A percentile compares a stretch with the other conserved stretches of the same genome.
Evolutionary conservation across 495 filamentous ascomycete genomes (phyloP).

Genomic region (Penicillium silybi): DNA sequence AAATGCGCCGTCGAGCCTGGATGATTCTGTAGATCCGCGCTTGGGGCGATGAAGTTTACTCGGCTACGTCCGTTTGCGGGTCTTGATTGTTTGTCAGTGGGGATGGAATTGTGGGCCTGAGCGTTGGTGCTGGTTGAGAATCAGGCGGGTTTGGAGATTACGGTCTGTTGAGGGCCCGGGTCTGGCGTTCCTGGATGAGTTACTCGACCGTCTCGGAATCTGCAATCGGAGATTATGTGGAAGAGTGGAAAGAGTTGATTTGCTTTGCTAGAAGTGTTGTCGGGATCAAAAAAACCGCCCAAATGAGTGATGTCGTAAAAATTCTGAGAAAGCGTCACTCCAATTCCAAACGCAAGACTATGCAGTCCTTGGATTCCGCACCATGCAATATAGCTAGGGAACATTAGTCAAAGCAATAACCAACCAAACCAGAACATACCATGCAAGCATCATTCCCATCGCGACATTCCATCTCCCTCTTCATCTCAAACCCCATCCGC

Average conservation of each 20-base stretch:
- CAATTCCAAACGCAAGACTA: background rate
- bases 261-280: background rate
- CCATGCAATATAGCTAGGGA: slow-evolving; percentile 33
- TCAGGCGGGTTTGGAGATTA: slow-evolving; percentile 10
- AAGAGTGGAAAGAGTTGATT: background rate
- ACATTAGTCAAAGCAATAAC: background rate
- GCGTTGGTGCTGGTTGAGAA: slow-evolving; percentile 18
- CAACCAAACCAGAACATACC: slow-evolving; percentile 18
- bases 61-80: slow-evolving; percentile 12
- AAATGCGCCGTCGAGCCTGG: slow-evolving; percentile 3
- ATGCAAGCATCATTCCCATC: slow-evolving; percentile 47
- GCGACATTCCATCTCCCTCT: slow-evolving; percentile 56
- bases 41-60: slow-evolving; percentile 3
- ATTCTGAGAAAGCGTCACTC: background rate
- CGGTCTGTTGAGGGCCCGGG: slow-evolving; percentile 3
- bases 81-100: background rate
- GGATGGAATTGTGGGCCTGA: slow-evolving; percentile 8
- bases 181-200: background rate
- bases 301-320: background rate
- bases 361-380: slow-evolving; percentile 22
- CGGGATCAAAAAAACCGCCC: background rate
- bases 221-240: background rate
- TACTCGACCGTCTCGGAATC: background rate
- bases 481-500: slow-evolving; percentile 57
- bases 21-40: background rate